These are phyloP conservation scores for Fusarium hainanense DNA, from an alignment of 2,329 filamentous ascomycete genomes.

Conservation along the genomic window DNA sequence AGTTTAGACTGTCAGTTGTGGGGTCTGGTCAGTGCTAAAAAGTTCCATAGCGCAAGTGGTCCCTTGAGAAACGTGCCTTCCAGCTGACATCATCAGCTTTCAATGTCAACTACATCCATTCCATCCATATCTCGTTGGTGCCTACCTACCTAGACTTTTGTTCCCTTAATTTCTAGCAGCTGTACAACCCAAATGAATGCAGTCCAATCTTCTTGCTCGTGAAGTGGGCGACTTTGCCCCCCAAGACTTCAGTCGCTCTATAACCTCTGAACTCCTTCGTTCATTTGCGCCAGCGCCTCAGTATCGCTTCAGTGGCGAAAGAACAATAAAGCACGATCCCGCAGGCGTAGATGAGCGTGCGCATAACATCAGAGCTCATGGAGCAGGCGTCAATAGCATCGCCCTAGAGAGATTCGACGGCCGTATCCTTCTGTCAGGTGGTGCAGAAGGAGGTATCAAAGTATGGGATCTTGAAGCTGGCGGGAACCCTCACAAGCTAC, in stretches of 20 bases:
- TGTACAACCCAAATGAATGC: constrained; percentile 61
- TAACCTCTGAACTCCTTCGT: constrained; percentile 73
- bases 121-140: background rate
- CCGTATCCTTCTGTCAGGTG: constrained; percentile 81
- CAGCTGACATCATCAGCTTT: constrained; percentile 42
- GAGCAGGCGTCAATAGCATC: constrained; percentile 81
- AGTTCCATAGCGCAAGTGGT: constrained; percentile 20
- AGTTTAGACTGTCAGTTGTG: constrained; percentile 38
- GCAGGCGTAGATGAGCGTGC: constrained; percentile 45
- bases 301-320: constrained; percentile 74
- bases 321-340: constrained; percentile 20
- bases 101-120: background rate
- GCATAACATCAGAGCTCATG: constrained; percentile 71
- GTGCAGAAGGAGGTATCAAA: constrained; percentile 84
- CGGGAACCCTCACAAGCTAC: constrained; percentile 56
- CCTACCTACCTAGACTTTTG: background rate
- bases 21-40: constrained; percentile 18
- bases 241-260: constrained; percentile 71
- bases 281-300: constrained; percentile 75
- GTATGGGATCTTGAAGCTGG: constrained; percentile 85
- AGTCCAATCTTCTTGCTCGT: constrained; percentile 82
- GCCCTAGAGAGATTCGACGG: constrained; percentile 86
- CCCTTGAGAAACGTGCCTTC: constrained; percentile 6
- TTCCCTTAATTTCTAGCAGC: background rate
- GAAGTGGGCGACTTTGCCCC: constrained; percentile 75